Base-by-base conservation (phyloP, 495 filamentous ascomycete species). In the Coniosporium apollinis region DNA sequence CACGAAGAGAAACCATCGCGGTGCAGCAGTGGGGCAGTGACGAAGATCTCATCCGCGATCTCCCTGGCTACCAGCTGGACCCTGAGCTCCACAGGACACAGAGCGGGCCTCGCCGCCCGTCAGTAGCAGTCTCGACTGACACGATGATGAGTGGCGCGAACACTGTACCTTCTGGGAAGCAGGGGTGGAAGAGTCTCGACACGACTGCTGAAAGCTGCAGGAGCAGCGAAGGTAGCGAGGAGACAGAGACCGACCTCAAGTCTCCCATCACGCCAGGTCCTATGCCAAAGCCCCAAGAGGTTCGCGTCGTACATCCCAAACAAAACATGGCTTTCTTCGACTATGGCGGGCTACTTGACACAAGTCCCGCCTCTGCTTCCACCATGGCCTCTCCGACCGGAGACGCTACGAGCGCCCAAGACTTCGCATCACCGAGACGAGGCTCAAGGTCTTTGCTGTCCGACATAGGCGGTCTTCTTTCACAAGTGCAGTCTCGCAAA, bases 381-480 rank as follows among this genome's bases (percentile, higher is more conserved):
- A 26, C 22, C 31, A 14, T 16, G 28, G 16, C 42, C 29, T 28
- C 42, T 11, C 39, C 32, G 0, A 17, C 19, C 1, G 24, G 9
- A 1, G 38, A 44, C 48, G 39, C 48, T 37, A 67, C 39, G 2
- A 61, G 38, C 9, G 33, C 46, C 39, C 57, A 64, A 20, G 56
- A 64, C 41, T 69, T 59, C 25, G 49, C 46, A 43, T 70, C 66
- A 13, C 13, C 24, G 24, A 8, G 24, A 8, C 24, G 24, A 13
- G 24, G 24, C 2, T 26, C 24, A 9, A 8, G 24, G 13, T 8
- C 13, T 2, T 13, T 26, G 9, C 13, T 26, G 9, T 29, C 50
- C 44, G 5, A 42, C 42, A 9, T 38, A 33, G 26, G 58, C 58
- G 35, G 61, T 66, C 36, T 58, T 54, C 43, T 49, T 52, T 4